These are phyloP conservation scores for Phytophthora chlamydospora DNA, from an alignment of 352 stramenopile genomes.

Conservation along the genomic window DNA sequence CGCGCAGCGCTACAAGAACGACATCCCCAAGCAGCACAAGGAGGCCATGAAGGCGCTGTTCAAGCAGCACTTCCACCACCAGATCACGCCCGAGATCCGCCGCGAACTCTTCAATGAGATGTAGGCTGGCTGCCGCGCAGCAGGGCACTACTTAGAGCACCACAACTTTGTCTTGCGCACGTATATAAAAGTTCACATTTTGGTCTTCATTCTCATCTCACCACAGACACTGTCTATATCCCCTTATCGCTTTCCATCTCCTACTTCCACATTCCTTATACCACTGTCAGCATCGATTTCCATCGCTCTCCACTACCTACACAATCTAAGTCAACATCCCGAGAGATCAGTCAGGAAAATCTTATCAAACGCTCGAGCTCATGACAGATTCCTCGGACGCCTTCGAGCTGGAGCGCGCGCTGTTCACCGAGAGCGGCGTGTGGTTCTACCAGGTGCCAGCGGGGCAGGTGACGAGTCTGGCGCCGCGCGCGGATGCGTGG, in stretches of 20 bases:
- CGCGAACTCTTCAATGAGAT: conserved; percentile 94
- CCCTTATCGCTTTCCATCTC: too few species aligned
- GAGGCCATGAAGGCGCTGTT: conserved; percentile 94
- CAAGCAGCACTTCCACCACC: conserved; percentile 93
- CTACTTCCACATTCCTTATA: background rate
- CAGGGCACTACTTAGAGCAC: background rate
- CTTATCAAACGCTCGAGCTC: too few species aligned
- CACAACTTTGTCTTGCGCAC: background rate
- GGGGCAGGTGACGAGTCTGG: conserved; percentile 70
- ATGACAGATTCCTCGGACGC: conserved; percentile 10
- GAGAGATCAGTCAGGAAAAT: too few species aligned
- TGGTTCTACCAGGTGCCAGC: conserved; percentile 88
- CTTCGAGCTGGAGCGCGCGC: conserved; percentile 69
- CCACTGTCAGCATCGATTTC: too few species aligned
- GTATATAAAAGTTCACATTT: conserved; percentile 41
- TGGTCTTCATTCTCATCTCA: background rate
- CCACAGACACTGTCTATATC: conserved; percentile 2
- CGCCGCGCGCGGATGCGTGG: conserved; percentile 81
- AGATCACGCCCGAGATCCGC: conserved; percentile 99
- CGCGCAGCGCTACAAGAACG: conserved; percentile 98
- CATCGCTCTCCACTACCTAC: too few species aligned
- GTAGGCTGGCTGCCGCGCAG: conserved; percentile 22
- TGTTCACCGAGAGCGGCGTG: conserved; percentile 79
- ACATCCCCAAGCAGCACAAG: conserved; percentile 95
- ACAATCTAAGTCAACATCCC: too few species aligned